Conservation (phyloP, 257 asterid species). For the Apocynum venetum region DNA sequence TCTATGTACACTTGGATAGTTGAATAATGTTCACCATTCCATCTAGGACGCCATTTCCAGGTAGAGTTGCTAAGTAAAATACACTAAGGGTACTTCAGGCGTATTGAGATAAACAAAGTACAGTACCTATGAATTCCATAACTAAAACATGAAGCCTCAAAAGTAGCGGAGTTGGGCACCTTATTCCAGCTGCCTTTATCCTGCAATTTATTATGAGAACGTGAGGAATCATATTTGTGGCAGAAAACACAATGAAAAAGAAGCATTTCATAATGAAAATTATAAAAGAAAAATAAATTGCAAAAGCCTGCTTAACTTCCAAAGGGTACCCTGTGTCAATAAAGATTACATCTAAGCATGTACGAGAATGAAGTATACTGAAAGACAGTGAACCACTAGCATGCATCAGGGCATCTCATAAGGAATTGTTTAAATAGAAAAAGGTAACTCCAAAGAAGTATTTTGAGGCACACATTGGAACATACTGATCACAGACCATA, state of each 20-base stretch:
- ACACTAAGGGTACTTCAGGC: not conserved
- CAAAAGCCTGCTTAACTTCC: not conserved
- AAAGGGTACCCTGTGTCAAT: not conserved
- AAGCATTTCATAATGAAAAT: not conserved
- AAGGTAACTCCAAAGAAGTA: not conserved
- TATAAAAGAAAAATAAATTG: not conserved
- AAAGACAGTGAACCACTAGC: not conserved
- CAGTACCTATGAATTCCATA: slow-evolving; percentile 93
- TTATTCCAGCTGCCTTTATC: slow-evolving; percentile 85
- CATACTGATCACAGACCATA: not conserved
- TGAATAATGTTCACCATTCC: not conserved
- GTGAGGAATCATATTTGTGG: not conserved
- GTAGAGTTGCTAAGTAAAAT: not conserved
- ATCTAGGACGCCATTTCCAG: not conserved
- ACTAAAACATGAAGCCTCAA: slow-evolving; percentile 95
- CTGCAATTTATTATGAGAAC: slow-evolving; percentile 39
- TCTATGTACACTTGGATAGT: not conserved
- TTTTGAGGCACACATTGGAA: not conserved
- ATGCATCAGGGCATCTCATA: not conserved
- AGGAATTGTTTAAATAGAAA: not conserved
- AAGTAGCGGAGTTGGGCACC: slow-evolving; percentile 81
- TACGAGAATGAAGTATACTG: not conserved
- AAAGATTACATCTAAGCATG: not conserved
- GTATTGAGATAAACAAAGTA: not conserved
- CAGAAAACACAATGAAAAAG: not conserved